phyloP scores from a whole-genome alignment of 345 rosid genomes.

The Dipteronia sinensis region DNA sequence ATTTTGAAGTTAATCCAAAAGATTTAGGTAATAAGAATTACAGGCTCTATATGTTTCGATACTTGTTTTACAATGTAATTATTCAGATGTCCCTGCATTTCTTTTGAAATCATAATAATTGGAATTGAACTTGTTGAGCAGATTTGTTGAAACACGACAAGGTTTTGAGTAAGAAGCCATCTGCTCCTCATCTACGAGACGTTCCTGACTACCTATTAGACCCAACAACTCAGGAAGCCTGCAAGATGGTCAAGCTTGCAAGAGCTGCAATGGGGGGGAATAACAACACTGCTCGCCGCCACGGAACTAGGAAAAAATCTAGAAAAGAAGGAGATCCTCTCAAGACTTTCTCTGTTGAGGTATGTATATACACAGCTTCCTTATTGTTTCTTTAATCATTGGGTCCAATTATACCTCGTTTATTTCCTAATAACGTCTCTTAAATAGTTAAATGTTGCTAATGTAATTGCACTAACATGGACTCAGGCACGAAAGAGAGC shows the following conservation, averaged over 20 bases:
- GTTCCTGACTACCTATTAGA: slow-evolving; percentile 83
- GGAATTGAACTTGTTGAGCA: slow-evolving; percentile 32
- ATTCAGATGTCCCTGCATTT: neutral
- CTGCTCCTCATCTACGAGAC: slow-evolving; percentile 66
- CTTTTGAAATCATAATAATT: neutral
- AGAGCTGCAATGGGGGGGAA: slow-evolving; percentile 94
- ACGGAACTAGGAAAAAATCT: slow-evolving; percentile 48
- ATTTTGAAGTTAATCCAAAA: slow-evolving; percentile 82
- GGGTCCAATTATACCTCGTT: neutral
- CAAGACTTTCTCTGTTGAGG: slow-evolving; percentile 55
- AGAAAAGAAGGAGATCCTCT: slow-evolving; percentile 66
- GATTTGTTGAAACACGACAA: slow-evolving; percentile 89
- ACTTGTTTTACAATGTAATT: neutral
- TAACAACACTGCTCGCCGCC: slow-evolving; percentile 38
- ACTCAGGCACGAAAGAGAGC: slow-evolving; percentile 40
- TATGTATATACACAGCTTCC: slow-evolving; percentile 14
- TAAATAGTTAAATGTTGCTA: neutral
- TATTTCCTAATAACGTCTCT: neutral
- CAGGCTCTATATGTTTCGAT: neutral
- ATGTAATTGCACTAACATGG: neutral
- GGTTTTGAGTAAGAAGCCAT: slow-evolving; percentile 65
- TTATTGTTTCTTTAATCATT: neutral
- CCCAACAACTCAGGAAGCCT: slow-evolving; percentile 73
- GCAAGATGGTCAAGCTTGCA: slow-evolving; percentile 79
- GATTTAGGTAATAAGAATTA: slow-evolving; percentile 52